Conservation (phyloP, 2,329 filamentous ascomycete species). For the Fonsecaea erecta region DNA sequence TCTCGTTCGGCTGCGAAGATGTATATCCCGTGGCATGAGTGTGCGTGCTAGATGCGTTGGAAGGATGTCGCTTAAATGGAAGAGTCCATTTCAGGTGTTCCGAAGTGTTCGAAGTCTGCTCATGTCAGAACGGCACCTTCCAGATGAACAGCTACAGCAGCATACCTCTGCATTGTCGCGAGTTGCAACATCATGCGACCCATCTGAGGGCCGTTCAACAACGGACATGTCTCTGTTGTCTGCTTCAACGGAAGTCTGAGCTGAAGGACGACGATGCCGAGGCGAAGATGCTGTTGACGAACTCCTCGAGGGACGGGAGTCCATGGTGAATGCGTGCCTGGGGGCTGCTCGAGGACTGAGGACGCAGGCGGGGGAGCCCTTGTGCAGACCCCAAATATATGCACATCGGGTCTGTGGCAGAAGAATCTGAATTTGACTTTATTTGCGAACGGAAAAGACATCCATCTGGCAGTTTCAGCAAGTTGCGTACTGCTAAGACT, state of each 20-base stretch:
- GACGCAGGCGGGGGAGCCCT: background rate
- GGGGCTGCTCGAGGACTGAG: background rate
- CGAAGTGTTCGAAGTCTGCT: background rate
- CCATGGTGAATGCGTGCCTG: background rate
- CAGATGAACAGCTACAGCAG: background rate
- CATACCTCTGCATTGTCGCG: background rate
- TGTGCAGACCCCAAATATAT: background rate
- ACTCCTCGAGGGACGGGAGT: background rate
- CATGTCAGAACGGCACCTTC: background rate
- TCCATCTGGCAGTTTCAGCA: background rate
- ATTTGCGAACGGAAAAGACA: background rate
- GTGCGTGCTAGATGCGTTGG: background rate
- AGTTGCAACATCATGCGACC: background rate
- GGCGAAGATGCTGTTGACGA: background rate
- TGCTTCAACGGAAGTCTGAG: background rate
- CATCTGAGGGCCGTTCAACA: background rate
- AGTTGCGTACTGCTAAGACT: background rate
- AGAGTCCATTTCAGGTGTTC: conserved; percentile 16
- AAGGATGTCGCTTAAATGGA: conserved; percentile 2
- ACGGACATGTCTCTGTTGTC: background rate
- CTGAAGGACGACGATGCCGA: background rate
- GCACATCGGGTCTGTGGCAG: background rate
- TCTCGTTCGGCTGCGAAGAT: conserved; percentile 6
- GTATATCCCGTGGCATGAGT: background rate
- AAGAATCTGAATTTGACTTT: background rate